phyloP scores from a whole-genome alignment of 805 yeast genomes.

The Lipomyces starkeyi region DNA sequence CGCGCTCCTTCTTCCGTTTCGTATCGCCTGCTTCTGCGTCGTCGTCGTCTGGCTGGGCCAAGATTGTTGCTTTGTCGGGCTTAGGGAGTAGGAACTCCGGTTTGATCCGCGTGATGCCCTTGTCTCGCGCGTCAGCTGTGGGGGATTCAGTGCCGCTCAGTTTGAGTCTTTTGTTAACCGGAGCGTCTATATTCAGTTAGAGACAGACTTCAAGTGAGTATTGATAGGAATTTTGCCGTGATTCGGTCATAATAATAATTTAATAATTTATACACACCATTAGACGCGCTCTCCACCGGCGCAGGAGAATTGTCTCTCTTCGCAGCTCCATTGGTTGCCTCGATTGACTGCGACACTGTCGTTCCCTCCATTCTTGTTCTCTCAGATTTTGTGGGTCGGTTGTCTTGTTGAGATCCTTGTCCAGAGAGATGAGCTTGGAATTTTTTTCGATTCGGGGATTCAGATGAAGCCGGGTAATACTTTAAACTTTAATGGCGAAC shows the following conservation, averaged over 20 bases:
- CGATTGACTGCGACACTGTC: not conserved
- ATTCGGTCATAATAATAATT: too few species aligned
- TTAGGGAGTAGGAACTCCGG: constrained; percentile 55
- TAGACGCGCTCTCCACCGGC: not conserved
- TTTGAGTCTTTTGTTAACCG: not conserved
- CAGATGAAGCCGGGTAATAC: not conserved
- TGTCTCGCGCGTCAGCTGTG: constrained; percentile 41
- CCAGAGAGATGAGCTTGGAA: not conserved
- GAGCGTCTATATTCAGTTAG: constrained; percentile 2
- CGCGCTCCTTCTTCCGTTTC: constrained; percentile 61
- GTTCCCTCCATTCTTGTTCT: not conserved
- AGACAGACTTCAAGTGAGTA: not conserved
- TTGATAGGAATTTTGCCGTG: not conserved
- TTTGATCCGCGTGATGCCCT: constrained; percentile 80
- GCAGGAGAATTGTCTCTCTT: not conserved
- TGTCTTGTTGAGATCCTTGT: not conserved
- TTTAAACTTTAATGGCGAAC: too few species aligned
- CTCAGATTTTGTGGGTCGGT: not conserved
- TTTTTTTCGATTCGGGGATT: not conserved
- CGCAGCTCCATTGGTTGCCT: not conserved
- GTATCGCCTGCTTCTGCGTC: constrained; percentile 51
- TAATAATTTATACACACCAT: not conserved
- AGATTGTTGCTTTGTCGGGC: constrained; percentile 39
- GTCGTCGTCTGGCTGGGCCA: constrained; percentile 56
- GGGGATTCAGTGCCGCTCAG: constrained; percentile 6